phyloP scores from a whole-genome alignment of 2,329 filamentous ascomycete species.

The Rhinocladiella similis region DNA sequence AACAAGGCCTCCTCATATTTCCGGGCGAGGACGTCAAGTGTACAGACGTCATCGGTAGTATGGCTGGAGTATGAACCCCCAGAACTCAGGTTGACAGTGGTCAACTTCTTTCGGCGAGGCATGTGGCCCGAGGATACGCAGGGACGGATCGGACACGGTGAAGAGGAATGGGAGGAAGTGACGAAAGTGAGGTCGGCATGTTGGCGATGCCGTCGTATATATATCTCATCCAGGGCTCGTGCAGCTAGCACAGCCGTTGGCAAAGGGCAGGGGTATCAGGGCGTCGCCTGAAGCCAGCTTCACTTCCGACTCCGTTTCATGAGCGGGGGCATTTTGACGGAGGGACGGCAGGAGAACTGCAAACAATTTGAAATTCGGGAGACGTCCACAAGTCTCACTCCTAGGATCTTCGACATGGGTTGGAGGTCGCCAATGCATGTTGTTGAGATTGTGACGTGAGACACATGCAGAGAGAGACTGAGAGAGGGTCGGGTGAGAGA shows the following conservation, averaged over 20 bases:
- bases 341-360: neutral
- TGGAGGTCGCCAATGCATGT: neutral
- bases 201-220: slow-evolving; percentile 1
- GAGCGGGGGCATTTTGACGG: neutral
- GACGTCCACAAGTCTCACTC: neutral
- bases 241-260: neutral
- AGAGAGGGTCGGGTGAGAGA: neutral
- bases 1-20: slow-evolving; percentile 17
- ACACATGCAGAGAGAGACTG: neutral
- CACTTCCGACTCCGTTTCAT: neutral
- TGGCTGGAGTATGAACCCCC: slow-evolving; percentile 1
- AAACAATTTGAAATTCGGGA: neutral
- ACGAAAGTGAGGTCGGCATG: neutral
- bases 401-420: neutral
- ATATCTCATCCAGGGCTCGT: neutral
- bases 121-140: neutral
- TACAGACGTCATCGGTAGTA: slow-evolving; percentile 21
- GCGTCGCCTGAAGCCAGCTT: neutral
- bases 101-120: slow-evolving; percentile 2
- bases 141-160: neutral
- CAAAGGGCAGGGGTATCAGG: neutral
- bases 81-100: slow-evolving; percentile 1
- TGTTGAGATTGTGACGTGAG: neutral
- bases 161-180: neutral
- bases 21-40: slow-evolving; percentile 10